A percentile compares a stretch with the other conserved stretches of the same genome.
Evolutionary conservation across 2,329 filamentous ascomycete genomes (phyloP).

Genomic region (Pseudocercospora crystallina): DNA sequence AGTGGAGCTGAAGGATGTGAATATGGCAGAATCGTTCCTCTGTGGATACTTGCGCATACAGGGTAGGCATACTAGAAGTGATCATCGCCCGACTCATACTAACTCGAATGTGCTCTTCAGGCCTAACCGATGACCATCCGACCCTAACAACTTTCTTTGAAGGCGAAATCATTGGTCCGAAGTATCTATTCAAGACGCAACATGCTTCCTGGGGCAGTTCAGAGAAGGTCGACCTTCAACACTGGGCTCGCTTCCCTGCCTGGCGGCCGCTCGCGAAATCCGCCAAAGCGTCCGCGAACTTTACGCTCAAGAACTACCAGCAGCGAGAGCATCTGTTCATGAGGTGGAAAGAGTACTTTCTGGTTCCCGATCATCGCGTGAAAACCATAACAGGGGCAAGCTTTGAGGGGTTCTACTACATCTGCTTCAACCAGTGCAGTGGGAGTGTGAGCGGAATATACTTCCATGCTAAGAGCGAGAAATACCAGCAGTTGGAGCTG

Average conservation of each 20-base stretch:
- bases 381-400: conserved; percentile 89
- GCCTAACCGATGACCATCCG: conserved; percentile 90
- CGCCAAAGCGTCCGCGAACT: conserved; percentile 55
- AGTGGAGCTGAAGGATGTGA: conserved; percentile 94
- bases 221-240: conserved; percentile 85
- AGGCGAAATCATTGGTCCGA: conserved; percentile 93
- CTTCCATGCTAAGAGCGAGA: conserved; percentile 97
- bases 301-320: conserved; percentile 65
- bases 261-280: conserved; percentile 75
- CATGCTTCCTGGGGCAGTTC: conserved; percentile 89
- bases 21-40: conserved; percentile 88
- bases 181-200: conserved; percentile 89
- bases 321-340: conserved; percentile 92
- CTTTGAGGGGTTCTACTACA: conserved; percentile 98
- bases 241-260: conserved; percentile 87
- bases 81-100: background rate
- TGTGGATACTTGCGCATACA: conserved; percentile 95
- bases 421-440: conserved; percentile 91
- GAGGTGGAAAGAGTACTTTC: conserved; percentile 98
- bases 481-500: conserved; percentile 93
- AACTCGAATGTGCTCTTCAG: conserved; percentile 47
- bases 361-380: conserved; percentile 92
- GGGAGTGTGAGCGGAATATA: conserved; percentile 92
- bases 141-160: conserved; percentile 99
- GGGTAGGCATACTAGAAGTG: conserved; percentile 55